These are phyloP conservation scores for Pezicula carpinea DNA, from an alignment of 2,329 filamentous ascomycete species.

Conservation along the genomic window DNA sequence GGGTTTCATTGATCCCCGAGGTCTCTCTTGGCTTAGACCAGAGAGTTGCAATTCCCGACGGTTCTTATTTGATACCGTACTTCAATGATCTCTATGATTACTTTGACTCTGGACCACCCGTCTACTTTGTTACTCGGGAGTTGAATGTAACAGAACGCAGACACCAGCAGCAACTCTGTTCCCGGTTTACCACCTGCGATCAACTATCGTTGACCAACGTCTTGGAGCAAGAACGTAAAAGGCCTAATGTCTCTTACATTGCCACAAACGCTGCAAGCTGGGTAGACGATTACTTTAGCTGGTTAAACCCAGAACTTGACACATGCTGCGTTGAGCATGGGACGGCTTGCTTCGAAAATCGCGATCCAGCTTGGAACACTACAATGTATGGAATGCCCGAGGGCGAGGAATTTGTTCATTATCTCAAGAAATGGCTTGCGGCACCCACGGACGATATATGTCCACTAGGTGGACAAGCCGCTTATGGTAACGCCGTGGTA, in stretches of 20 bases:
- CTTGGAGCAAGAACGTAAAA: constrained; percentile 89
- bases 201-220: constrained; percentile 81
- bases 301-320: constrained; percentile 88
- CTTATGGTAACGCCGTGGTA: constrained; percentile 81
- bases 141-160: constrained; percentile 71
- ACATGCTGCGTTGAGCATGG: constrained; percentile 66
- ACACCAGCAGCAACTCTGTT: constrained; percentile 83
- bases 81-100: constrained; percentile 96
- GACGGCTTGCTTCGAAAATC: constrained; percentile 72
- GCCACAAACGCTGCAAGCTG: constrained; percentile 86
- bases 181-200: constrained; percentile 85
- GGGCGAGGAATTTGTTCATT: constrained; percentile 83
- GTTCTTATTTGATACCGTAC: constrained; percentile 91
- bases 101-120: constrained; percentile 83
- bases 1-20: constrained; percentile 76
- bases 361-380: constrained; percentile 81
- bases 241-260: constrained; percentile 82
- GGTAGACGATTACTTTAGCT: constrained; percentile 95
- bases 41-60: constrained; percentile 86
- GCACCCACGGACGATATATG: constrained; percentile 79
- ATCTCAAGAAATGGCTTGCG: constrained; percentile 76
- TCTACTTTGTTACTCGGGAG: constrained; percentile 88
- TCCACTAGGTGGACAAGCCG: constrained; percentile 80
- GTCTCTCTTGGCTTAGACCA: constrained; percentile 89
- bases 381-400: constrained; percentile 89